Conservation (phyloP, 176 grass and related monocot genomes). For the Lolium rigidum region DNA sequence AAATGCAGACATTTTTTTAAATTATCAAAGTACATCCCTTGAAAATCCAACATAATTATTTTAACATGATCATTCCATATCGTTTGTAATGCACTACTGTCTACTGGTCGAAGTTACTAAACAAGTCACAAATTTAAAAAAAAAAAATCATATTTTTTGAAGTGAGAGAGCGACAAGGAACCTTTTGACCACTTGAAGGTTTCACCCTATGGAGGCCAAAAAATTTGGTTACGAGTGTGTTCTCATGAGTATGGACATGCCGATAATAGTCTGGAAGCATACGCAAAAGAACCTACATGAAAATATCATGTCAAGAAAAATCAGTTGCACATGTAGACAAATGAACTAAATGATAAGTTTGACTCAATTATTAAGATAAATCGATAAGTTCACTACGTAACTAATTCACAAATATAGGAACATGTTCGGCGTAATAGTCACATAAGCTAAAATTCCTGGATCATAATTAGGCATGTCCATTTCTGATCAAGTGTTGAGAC, state of each 20-base stretch:
- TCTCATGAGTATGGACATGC: constrained; percentile 88
- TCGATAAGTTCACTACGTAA: not conserved
- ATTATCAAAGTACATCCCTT: not conserved
- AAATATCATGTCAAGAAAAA: constrained; percentile 24
- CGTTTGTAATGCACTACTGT: not conserved
- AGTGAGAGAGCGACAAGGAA: not conserved
- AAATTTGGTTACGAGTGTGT: constrained; percentile 98
- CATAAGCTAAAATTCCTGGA: not conserved
- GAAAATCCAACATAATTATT: not conserved
- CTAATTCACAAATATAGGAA: not conserved
- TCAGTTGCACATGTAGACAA: not conserved
- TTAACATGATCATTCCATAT: not conserved
- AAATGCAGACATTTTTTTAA: not conserved
- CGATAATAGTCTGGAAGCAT: constrained; percentile 92
- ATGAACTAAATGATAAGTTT: not conserved
- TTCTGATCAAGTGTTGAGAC: not conserved
- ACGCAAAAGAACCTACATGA: constrained; percentile 82
- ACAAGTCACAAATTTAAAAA: not conserved
- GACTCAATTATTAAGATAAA: not conserved
- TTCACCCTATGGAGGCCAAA: constrained; percentile 98
- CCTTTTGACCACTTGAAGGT: constrained; percentile 95
- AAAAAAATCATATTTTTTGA: not conserved
- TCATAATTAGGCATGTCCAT: not conserved
- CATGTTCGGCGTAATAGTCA: not conserved
- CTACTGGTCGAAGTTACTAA: not conserved